Conservation (phyloP, 2,329 filamentous ascomycete species). For the Septoria petroselini region DNA sequence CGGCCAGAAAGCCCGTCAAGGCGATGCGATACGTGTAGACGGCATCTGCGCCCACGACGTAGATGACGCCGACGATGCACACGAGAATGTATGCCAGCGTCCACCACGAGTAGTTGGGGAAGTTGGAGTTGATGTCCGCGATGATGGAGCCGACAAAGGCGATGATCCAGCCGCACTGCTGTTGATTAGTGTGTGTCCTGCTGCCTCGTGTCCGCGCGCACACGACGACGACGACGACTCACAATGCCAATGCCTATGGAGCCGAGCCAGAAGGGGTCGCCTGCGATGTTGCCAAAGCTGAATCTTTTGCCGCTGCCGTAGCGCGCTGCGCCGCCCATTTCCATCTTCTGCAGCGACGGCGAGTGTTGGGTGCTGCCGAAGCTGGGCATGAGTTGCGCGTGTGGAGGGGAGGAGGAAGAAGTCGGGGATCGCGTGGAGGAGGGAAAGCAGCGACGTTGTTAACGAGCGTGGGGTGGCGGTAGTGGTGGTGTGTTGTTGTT, state of each 20-base stretch:
- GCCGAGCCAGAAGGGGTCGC: slow-evolving; percentile 92
- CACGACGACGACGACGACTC: slow-evolving; percentile 53
- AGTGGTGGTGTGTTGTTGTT: neutral
- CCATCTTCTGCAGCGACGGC: slow-evolving; percentile 35
- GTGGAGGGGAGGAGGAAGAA: neutral
- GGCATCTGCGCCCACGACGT: slow-evolving; percentile 80
- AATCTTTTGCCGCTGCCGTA: slow-evolving; percentile 52
- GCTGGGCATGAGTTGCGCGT: slow-evolving; percentile 30
- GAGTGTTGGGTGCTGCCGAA: slow-evolving; percentile 28
- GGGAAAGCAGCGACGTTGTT: neutral
- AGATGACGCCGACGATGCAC: slow-evolving; percentile 72
- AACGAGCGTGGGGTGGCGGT: slow-evolving; percentile 1
- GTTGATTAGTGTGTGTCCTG: slow-evolving; percentile 17
- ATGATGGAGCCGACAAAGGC: slow-evolving; percentile 84
- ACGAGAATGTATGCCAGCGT: slow-evolving; percentile 80
- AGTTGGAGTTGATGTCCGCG: slow-evolving; percentile 56
- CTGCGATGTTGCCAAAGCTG: slow-evolving; percentile 82
- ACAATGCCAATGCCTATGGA: slow-evolving; percentile 90
- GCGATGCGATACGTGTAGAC: slow-evolving; percentile 88
- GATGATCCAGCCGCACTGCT: slow-evolving; percentile 89
- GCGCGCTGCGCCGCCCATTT: slow-evolving; percentile 27
- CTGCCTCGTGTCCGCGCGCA: neutral
- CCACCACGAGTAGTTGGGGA: slow-evolving; percentile 93
- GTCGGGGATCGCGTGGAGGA: too few species aligned
- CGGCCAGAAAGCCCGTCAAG: slow-evolving; percentile 80